Evolutionary conservation across 1,284 basidiomycete species (phyloP).

Genomic region (Waitea zeae): DNA sequence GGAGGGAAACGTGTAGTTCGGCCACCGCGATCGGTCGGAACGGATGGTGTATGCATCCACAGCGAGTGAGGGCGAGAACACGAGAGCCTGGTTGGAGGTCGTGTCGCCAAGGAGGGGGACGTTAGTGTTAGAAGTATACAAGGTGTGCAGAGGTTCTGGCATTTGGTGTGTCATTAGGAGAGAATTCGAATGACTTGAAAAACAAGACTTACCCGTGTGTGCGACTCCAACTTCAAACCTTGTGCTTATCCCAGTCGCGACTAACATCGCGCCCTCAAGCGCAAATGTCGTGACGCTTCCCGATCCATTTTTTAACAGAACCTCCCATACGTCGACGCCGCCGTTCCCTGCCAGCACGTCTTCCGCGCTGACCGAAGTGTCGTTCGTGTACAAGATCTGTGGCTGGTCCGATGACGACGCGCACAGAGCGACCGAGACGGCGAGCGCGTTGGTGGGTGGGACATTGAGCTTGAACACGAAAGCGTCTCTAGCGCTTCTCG

Average conservation of each 20-base stretch:
- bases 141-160: conserved; percentile 19
- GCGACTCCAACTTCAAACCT: conserved; percentile 26
- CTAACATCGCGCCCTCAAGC: conserved; percentile 26
- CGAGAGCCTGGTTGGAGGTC: conserved; percentile 53
- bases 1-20: conserved; percentile 53
- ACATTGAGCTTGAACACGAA: conserved; percentile 12
- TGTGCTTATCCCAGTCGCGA: conserved; percentile 23
- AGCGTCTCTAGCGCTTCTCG: too few relatives aligned
- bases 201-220: not conserved
- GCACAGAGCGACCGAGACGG: conserved; percentile 45
- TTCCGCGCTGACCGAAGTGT: conserved; percentile 21
- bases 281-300: conserved; percentile 37
- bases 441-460: conserved; percentile 22
- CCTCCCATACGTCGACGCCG: conserved; percentile 30
- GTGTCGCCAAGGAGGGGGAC: conserved; percentile 61
- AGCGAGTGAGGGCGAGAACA: conserved; percentile 50
- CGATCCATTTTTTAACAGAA: conserved; percentile 28
- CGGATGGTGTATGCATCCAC: too few relatives aligned
- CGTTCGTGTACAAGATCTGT: conserved; percentile 41
- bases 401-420: conserved; percentile 17
- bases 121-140: conserved; percentile 23
- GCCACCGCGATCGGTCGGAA: conserved; percentile 18
- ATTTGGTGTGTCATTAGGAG: not conserved
- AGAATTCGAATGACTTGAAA: not conserved
- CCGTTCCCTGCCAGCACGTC: conserved; percentile 19